These are phyloP conservation scores for Rhizopogon vulgaris DNA, from an alignment of 768 basidiomycete species.

Conservation along the genomic window DNA sequence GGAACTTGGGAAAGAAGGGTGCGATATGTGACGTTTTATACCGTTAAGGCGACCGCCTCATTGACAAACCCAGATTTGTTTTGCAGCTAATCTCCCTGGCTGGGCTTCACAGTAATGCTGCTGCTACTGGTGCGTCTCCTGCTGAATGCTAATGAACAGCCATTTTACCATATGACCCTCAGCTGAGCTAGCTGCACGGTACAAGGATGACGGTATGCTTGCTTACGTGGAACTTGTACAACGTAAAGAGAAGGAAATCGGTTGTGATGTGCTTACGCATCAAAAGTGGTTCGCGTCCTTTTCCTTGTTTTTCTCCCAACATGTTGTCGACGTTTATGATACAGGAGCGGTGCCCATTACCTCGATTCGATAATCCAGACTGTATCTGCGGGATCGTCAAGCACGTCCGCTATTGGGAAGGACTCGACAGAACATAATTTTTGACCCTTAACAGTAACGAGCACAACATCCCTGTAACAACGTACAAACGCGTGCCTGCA, in stretches of 20 bases:
- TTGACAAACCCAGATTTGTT: conserved; percentile 55
- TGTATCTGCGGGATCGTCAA: conserved; percentile 83
- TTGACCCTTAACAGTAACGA: conserved; percentile 25
- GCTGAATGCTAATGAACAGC: not conserved
- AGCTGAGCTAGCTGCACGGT: conserved; percentile 77
- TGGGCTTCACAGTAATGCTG: conserved; percentile 82
- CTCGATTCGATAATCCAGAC: conserved; percentile 80
- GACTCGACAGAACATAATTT: conserved; percentile 90
- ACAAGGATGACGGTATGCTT: conserved; percentile 86
- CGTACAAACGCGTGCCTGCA: not conserved
- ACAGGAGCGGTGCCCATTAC: conserved; percentile 87
- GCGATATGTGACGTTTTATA: conserved; percentile 11
- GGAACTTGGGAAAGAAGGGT: conserved; percentile 89
- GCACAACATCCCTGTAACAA: not conserved
- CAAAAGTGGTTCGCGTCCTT: conserved; percentile 72
- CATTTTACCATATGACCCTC: not conserved
- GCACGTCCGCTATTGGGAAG: conserved; percentile 75
- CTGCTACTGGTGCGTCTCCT: conserved; percentile 52
- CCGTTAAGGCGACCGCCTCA: not conserved
- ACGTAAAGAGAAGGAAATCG: conserved; percentile 80
- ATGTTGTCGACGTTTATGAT: not conserved
- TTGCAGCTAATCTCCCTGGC: conserved; percentile 86
- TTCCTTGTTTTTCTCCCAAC: not conserved
- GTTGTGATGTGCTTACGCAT: conserved; percentile 86
- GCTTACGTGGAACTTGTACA: conserved; percentile 90